Base-by-base conservation (phyloP, 768 basidiomycete species). In the Boletus reticulatus region DNA sequence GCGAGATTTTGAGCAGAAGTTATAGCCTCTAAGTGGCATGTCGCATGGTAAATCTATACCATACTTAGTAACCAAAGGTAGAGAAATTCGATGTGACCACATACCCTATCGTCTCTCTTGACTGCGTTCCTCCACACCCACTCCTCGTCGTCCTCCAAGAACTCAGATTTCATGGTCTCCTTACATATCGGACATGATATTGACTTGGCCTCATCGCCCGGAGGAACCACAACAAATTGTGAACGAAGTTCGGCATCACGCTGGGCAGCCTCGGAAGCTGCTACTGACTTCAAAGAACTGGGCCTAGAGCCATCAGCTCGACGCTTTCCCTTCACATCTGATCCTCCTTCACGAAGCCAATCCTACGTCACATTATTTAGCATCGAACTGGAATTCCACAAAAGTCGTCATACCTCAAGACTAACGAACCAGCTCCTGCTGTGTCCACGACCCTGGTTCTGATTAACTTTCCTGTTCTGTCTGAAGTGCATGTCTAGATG, bases 401-500 rank as follows among this genome's bases (percentile, higher is more conserved):
- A 19, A 45, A 48, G 29, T 4, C 47, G 7, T 74, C 88, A 53
- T 72, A 95, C 94, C 75, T 95, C 91, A 56, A 85, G 76, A 58
- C 81, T 77, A 50, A 91, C 79, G 55, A 94, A 92, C 95, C 95
- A 98, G 63, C 89, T 88, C 24, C 96, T 82, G 63, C 88, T 91
- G 62, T 94, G 87, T 37, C 93, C 94, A 56, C 96, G 81, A 0
- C 91, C 93, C 17, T 83, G 73, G 41, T 84, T 86, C 69, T 89
- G 87, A 64, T 78, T 85, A 27, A 87, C 85, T 70, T 89, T 90
- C 56, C 88, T 83, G 66, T 98, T 98, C 69, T 96, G 89, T 68
- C 87, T 81, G 75, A 97, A 98, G 72, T 99, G 96, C 88, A 92
- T 89, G 70, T 99, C 96, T 64, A 98, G 80, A 68, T 99, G 97